These are phyloP conservation scores for Diplodia corticola DNA, from an alignment of 2,329 filamentous ascomycete species.

Conservation along the genomic window DNA sequence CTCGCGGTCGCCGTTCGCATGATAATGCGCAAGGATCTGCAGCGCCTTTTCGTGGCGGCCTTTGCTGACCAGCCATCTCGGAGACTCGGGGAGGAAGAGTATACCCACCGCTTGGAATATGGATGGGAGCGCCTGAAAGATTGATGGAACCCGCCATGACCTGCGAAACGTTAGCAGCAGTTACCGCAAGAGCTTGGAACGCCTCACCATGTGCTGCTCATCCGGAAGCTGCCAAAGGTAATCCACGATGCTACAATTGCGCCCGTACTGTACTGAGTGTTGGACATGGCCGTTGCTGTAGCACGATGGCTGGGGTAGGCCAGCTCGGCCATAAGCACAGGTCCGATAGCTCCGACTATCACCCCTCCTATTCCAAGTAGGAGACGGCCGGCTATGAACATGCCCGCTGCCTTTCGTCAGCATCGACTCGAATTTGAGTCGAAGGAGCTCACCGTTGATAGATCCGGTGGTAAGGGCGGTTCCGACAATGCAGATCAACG, in stretches of 20 bases:
- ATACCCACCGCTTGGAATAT: conserved; percentile 31
- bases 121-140: conserved; percentile 46
- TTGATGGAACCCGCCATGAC: conserved; percentile 36
- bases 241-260: conserved; percentile 49
- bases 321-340: conserved; percentile 19
- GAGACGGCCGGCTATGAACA: conserved; percentile 15
- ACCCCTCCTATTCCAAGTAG: conserved; percentile 10
- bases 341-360: conserved; percentile 14
- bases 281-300: conserved; percentile 14
- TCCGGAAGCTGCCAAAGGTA: conserved; percentile 48
- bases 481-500: conserved; percentile 11
- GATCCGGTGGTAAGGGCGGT: conserved; percentile 4
- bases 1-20: conserved; percentile 61
- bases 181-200: neutral
- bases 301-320: conserved; percentile 18
- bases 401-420: neutral
- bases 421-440: too few relatives aligned
- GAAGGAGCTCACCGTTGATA: neutral
- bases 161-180: neutral
- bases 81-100: conserved; percentile 60
- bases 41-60: conserved; percentile 65
- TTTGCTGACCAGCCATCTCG: conserved; percentile 64
- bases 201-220: conserved; percentile 39
- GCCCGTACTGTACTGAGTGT: conserved; percentile 29
- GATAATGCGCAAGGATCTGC: conserved; percentile 61